phyloP scores from a whole-genome alignment of 805 yeast species.

The Sugiyamaella marilandica region DNA sequence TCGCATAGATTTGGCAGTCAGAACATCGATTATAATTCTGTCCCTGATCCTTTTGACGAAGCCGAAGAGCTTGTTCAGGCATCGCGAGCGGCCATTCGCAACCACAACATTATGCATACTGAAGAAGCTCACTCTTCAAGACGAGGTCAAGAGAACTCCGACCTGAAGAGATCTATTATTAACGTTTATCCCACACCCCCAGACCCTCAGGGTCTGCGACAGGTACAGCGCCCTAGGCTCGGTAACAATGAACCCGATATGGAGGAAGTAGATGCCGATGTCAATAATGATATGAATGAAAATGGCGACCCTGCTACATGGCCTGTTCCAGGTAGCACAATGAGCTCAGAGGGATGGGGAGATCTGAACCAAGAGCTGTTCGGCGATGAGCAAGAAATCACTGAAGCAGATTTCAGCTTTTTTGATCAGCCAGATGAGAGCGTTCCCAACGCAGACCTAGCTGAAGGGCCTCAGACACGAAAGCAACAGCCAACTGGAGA shows the following conservation, averaged over 20 bases:
- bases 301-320: conserved; percentile 16
- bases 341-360: conserved; percentile 23
- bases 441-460: conserved; percentile 4
- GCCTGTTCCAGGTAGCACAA: conserved; percentile 20
- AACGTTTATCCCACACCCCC: conserved; percentile 35
- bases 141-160: background rate
- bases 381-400: conserved; percentile 35
- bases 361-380: conserved; percentile 30
- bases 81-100: conserved; percentile 5
- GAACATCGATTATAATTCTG: background rate
- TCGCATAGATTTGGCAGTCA: background rate
- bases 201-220: conserved; percentile 24
- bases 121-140: background rate
- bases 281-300: background rate
- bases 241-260: background rate
- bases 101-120: background rate
- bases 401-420: conserved; percentile 40
- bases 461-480: conserved; percentile 7
- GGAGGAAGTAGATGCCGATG: conserved; percentile 9
- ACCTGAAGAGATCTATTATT: conserved; percentile 7
- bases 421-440: conserved; percentile 34
- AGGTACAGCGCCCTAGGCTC: conserved; percentile 3
- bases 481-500: background rate
- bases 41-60: conserved; percentile 3
- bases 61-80: background rate